A percentile compares a stretch with the other conserved stretches of the same genome.
Conservation (phyloP, 1,139 yeast genomes). For the Pichia sp. region DNA sequence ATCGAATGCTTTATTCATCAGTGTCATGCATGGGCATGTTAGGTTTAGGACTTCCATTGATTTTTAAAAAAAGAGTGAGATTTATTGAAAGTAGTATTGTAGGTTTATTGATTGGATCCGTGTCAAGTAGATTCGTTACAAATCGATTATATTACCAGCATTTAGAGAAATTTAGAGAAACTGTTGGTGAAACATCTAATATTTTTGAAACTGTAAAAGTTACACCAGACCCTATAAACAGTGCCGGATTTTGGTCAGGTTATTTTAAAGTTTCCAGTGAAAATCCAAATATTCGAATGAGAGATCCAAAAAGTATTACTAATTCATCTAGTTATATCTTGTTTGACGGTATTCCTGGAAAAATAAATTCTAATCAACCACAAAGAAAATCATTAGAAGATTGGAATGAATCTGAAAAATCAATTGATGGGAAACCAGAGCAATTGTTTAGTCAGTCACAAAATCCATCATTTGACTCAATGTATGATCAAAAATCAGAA, state of each 20-base stretch:
- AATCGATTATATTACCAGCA: constrained; percentile 15
- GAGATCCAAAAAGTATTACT: constrained; percentile 22
- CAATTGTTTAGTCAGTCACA: no score
- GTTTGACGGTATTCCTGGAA: constrained; percentile 3
- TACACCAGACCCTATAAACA: constrained; percentile 23
- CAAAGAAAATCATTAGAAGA: neutral
- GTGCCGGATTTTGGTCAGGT: constrained; percentile 25
- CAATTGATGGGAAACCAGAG: no score
- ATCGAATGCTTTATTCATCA: constrained; percentile 18
- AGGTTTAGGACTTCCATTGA: constrained; percentile 21
- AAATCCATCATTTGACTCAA: no score
- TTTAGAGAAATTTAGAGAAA: constrained; percentile 8
- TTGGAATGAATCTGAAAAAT: neutral
- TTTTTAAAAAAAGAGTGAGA: constrained; percentile 11
- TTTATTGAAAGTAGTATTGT: constrained; percentile 18
- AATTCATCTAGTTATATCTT: constrained; percentile 6
- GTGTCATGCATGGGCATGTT: constrained; percentile 23
- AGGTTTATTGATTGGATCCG: constrained; percentile 21
- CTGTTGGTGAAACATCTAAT: constrained; percentile 19
- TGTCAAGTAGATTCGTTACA: constrained; percentile 18
- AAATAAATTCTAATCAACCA: constrained; percentile 8
- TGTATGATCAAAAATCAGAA: neutral
- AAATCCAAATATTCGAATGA: constrained; percentile 20
- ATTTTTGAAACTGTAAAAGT: constrained; percentile 14
- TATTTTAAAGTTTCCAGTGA: constrained; percentile 23